Evolutionary conservation across 208 protist genomes (phyloP).

Genomic region (Acanthamoeba culbertsoni): DNA sequence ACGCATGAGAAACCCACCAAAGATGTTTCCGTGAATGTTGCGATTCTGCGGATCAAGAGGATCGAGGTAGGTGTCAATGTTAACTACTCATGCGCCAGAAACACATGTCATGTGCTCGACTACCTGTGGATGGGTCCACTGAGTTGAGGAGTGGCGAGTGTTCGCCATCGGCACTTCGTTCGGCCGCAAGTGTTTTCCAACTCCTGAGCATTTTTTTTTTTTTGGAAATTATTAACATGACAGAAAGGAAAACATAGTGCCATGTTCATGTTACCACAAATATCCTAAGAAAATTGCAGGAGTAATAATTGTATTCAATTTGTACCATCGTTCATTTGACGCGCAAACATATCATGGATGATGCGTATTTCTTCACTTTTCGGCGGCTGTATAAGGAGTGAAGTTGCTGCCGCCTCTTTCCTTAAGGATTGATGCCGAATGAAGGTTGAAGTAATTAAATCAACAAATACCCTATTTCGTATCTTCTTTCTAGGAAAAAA

Average conservation of each 20-base stretch:
- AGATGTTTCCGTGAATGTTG: conserved; percentile 60
- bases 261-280: not conserved
- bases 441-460: too few species aligned
- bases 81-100: not conserved
- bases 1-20: conserved; percentile 51
- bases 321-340: not conserved
- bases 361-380: not conserved
- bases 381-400: conserved; percentile 1
- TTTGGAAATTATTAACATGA: too few species aligned
- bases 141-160: not conserved
- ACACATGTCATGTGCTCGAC: not conserved
- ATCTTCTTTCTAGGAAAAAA: too few species aligned
- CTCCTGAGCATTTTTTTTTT: too few species aligned
- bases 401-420: conserved; percentile 34
- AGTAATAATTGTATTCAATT: not conserved
- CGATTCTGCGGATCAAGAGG: conserved; percentile 3
- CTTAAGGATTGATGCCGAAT: too few species aligned
- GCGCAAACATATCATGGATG: conserved; percentile 25
- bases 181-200: too few species aligned
- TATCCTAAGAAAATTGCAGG: not conserved
- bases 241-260: too few species aligned
- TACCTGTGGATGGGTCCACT: conserved; percentile 54
- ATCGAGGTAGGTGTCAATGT: not conserved
- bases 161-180: not conserved
- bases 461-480: too few species aligned